Evolutionary conservation across 371 early-diverging fungal species (phyloP).

Genomic region (Zychaea mexicana): DNA sequence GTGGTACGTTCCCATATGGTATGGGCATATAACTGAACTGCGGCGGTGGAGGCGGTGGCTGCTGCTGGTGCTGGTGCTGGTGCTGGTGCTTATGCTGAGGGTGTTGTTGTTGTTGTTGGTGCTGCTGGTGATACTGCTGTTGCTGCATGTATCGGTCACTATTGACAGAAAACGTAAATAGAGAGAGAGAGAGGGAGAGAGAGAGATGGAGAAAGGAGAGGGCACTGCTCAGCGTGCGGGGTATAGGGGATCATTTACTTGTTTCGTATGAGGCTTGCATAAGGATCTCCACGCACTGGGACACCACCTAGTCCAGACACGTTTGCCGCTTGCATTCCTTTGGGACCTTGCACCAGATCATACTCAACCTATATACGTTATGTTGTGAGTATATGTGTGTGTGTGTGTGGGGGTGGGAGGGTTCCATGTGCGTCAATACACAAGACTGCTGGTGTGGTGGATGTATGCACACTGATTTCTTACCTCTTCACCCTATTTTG

Average conservation of each 20-base stretch:
- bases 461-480: too few species aligned
- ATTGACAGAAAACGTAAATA: not conserved
- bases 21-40: constrained; percentile 5
- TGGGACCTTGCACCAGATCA: constrained; percentile 77
- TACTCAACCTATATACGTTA: constrained; percentile 68
- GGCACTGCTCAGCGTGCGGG: too few species aligned
- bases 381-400: too few species aligned
- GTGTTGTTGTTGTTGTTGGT: not conserved
- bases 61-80: not conserved
- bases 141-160: not conserved
- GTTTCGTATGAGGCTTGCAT: constrained; percentile 9
- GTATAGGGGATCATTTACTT: not conserved
- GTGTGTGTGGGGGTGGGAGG: too few species aligned
- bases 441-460: too few species aligned
- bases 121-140: not conserved
- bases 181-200: too few species aligned
- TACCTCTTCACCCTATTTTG: constrained; percentile 51
- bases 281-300: constrained; percentile 75
- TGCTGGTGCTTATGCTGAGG: not conserved
- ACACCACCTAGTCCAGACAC: constrained; percentile 79
- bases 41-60: constrained; percentile 1
- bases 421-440: too few species aligned
- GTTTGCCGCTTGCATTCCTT: constrained; percentile 84
- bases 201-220: too few species aligned
- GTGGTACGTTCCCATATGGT: constrained; percentile 7